Conservation (phyloP, 2,329 filamentous ascomycete genomes). For the Ceratocystiopsis minuta region DNA sequence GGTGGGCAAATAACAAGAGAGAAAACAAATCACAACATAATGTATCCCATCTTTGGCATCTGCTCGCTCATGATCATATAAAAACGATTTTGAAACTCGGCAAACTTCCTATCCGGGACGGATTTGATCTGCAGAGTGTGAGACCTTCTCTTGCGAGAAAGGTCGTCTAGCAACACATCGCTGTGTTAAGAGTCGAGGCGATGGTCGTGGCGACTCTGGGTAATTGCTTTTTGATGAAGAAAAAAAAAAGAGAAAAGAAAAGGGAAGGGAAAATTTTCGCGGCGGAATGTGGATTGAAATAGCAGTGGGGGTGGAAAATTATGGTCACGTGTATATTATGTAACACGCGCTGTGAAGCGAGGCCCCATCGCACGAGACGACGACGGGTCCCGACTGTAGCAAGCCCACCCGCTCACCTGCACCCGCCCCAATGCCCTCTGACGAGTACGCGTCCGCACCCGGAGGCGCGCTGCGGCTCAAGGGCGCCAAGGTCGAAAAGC, state of each 20-base stretch:
- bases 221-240: constrained; percentile 41
- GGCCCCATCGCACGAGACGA: background rate
- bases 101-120: constrained; percentile 45
- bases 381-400: background rate
- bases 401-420: background rate
- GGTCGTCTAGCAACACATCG: constrained; percentile 42
- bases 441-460: constrained; percentile 51
- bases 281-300: background rate
- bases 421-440: constrained; percentile 40
- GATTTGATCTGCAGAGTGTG: constrained; percentile 35
- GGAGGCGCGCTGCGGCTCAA: constrained; percentile 74
- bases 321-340: too few relatives aligned
- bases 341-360: background rate
- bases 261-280: constrained; percentile 11
- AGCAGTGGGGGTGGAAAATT: background rate
- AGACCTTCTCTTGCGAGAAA: constrained; percentile 3
- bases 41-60: constrained; percentile 43
- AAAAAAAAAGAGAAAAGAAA: constrained; percentile 24
- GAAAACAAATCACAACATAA: too few relatives aligned
- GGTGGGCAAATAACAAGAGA: too few relatives aligned
- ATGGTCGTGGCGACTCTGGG: constrained; percentile 46
- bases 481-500: constrained; percentile 46
- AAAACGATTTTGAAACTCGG: constrained; percentile 14
- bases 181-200: constrained; percentile 37
- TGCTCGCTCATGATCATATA: constrained; percentile 26